Evolutionary conservation across 345 rosid species (phyloP), one percentile per base, ranked within the genome.

Genomic region (Aquilaria malaccensis): DNA sequence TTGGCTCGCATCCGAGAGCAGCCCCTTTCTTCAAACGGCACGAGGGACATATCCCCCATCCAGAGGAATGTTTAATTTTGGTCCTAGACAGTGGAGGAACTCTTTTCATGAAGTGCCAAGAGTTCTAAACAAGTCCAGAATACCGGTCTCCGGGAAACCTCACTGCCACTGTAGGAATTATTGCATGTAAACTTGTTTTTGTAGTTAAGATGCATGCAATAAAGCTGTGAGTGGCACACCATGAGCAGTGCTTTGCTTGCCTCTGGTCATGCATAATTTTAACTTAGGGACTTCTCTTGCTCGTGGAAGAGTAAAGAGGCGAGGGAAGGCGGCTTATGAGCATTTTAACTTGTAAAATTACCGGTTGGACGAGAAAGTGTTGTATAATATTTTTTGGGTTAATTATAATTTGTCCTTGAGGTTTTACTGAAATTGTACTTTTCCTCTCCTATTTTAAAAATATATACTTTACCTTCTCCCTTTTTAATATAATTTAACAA

Each of bases 1-100:
- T 59, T 89, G 48, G 80, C 97, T 30, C 97, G 87, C 54, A 69
- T 93, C 64, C 80, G 85, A 63, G 97, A 89, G 67, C 94, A 81
- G 53, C 91, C 97, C 10, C 62, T 82, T 62, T 37, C 78, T 10
- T 59, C 83, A 9, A 79, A 72, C 31, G 72, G 72, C 41, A 37
- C 11, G 30, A 58, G 76, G 55, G 85, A 86, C 11, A 37, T 72
- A 11, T 56, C 78, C 45, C 64, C 81, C 47, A 67, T 73, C 47
- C 80, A 73, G 49, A 64, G 82, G 58, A 76, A 66, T 33, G 61
- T 70, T 48, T 77, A 60, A 67, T 61, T 22, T 30, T 22, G 22
- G 22, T 22, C 22, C 22, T 22, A 22, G 22, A 22, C 22, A 22
- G 22, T 22, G 22, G 22, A 22, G 1, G 22, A 22, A 22, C 0